phyloP scores from a whole-genome alignment of 2,329 filamentous ascomycete genomes.

The Diaporthe velutina region DNA sequence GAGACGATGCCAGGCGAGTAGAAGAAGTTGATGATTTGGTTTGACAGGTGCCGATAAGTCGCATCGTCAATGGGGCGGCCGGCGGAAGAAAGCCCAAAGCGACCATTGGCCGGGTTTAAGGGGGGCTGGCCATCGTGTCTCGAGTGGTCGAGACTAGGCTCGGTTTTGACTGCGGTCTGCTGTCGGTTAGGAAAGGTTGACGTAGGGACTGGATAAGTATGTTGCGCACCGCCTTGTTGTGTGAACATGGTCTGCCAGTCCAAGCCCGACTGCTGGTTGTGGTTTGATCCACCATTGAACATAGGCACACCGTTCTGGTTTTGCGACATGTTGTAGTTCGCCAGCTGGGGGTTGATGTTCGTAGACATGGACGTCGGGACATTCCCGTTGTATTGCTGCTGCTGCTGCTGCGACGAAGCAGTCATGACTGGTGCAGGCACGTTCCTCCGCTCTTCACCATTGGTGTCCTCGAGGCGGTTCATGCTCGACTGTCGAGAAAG shows the following conservation, averaged over 20 bases:
- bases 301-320: slow-evolving; percentile 74
- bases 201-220: slow-evolving; percentile 62
- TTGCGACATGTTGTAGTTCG: slow-evolving; percentile 74
- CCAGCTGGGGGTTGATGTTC: slow-evolving; percentile 73
- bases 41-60: slow-evolving; percentile 66
- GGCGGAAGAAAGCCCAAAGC: slow-evolving; percentile 61
- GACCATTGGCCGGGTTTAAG: slow-evolving; percentile 58
- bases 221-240: slow-evolving; percentile 75
- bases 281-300: slow-evolving; percentile 68
- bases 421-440: slow-evolving; percentile 67
- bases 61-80: slow-evolving; percentile 61
- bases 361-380: slow-evolving; percentile 72
- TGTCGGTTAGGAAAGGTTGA: slow-evolving; percentile 76
- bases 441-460: slow-evolving; percentile 68
- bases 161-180: slow-evolving; percentile 78
- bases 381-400: slow-evolving; percentile 69
- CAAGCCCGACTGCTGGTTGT: slow-evolving; percentile 73
- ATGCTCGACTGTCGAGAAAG: slow-evolving; percentile 73
- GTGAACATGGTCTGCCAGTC: slow-evolving; percentile 83
- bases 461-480: slow-evolving; percentile 68
- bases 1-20: slow-evolving; percentile 65
- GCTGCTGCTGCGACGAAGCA: slow-evolving; percentile 62
- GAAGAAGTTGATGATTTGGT: slow-evolving; percentile 69
- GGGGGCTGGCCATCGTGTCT: slow-evolving; percentile 59
- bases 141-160: slow-evolving; percentile 69